Conservation (phyloP, 108 stramenopile species). For the Fragilaria crotonensis region DNA sequence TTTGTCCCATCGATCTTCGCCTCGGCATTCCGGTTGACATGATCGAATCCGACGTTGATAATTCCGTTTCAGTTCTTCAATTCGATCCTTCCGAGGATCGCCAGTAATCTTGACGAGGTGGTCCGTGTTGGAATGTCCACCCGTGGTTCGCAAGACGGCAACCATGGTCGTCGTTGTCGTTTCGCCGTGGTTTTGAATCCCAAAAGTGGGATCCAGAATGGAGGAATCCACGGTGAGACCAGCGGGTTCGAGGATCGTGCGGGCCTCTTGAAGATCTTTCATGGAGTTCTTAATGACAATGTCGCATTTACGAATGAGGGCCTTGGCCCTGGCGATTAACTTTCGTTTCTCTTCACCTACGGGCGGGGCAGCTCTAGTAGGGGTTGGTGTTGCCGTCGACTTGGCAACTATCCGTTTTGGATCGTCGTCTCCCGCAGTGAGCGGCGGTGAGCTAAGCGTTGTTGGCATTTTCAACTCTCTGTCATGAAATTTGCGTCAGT, state of each 20-base stretch:
- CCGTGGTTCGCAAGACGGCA: constrained; percentile 48
- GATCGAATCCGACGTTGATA: constrained; percentile 35
- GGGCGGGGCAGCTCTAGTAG: no score
- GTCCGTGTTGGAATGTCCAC: constrained; percentile 79
- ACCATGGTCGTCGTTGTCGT: not conserved
- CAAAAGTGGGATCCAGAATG: constrained; percentile 15
- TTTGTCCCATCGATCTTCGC: constrained; percentile 75
- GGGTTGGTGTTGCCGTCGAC: no score
- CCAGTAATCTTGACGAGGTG: constrained; percentile 53
- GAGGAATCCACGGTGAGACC: constrained; percentile 48
- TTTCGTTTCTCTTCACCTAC: not conserved
- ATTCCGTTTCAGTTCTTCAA: constrained; percentile 65
- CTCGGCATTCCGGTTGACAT: constrained; percentile 41
- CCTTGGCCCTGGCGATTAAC: not conserved
- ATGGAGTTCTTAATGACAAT: constrained; percentile 22
- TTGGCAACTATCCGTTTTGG: no score
- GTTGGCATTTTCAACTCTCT: no score
- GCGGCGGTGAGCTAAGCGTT: no score
- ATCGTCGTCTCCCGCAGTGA: no score
- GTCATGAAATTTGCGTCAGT: no score
- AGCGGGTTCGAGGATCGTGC: constrained; percentile 27
- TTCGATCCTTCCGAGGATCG: constrained; percentile 41
- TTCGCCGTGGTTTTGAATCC: not conserved
- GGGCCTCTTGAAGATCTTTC: constrained; percentile 32
- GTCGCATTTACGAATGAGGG: constrained; percentile 15